A percentile compares a stretch with the other conserved stretches of the same genome.
Evolutionary conservation across 2,329 filamentous ascomycete genomes (phyloP).

Genomic region (Penicillium decumbens): DNA sequence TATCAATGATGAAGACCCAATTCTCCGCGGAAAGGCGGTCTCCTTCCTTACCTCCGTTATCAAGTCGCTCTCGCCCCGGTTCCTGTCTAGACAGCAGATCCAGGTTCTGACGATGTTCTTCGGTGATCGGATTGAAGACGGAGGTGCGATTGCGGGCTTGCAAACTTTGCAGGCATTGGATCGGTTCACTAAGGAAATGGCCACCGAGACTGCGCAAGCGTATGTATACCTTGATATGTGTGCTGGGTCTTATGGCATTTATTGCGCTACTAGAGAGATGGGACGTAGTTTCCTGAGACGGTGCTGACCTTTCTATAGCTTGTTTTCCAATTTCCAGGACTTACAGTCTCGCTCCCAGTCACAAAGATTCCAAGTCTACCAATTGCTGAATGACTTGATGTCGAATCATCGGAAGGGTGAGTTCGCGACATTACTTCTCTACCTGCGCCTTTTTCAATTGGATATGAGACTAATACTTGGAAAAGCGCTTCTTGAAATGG

Average conservation of each 20-base stretch:
- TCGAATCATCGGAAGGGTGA: constrained; percentile 55
- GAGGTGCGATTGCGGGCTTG: constrained; percentile 56
- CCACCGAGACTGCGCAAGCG: constrained; percentile 51
- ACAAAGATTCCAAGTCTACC: constrained; percentile 61
- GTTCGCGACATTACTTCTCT: not conserved
- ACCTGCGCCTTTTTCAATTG: not conserved
- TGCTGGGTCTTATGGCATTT: not conserved
- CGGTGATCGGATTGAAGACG: constrained; percentile 60
- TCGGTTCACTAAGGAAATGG: constrained; percentile 56
- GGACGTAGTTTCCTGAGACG: not conserved
- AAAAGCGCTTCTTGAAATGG: constrained; percentile 52
- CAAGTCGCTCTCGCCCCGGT: constrained; percentile 49
- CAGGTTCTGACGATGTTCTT: constrained; percentile 62
- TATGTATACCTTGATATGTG: constrained; percentile 32
- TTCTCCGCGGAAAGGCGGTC: constrained; percentile 55
- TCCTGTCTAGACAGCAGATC: constrained; percentile 57
- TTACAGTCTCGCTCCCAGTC: constrained; percentile 59
- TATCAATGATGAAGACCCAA: constrained; percentile 61
- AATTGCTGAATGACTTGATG: constrained; percentile 59
- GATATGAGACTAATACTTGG: constrained; percentile 12
- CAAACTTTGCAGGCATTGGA: constrained; percentile 56
- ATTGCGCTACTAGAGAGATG: not conserved
- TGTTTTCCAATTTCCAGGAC: constrained; percentile 52
- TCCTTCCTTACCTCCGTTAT: constrained; percentile 44
- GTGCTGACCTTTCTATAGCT: constrained; percentile 31